Percentiles rank a stretch among this genome's conserved stretches.
Conservation (phyloP, 164 flowering plant genomes). For the Stephania cephalantha region DNA sequence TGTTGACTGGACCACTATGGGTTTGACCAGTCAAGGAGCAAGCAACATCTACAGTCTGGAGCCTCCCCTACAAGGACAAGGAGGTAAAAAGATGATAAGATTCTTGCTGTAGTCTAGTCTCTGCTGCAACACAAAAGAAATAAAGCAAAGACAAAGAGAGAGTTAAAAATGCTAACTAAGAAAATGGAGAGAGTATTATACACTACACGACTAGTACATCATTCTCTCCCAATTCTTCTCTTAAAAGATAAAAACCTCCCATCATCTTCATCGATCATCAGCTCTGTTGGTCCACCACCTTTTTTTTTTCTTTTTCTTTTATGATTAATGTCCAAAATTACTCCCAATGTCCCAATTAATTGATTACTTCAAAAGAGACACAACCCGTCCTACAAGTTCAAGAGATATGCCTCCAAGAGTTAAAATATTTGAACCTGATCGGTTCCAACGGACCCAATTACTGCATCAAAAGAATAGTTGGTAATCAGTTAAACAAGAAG, state of each 20-base stretch:
- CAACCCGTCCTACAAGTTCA: too few relatives aligned
- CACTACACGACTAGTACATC: not conserved
- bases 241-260: not conserved
- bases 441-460: too few relatives aligned
- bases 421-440: too few relatives aligned
- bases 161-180: not conserved
- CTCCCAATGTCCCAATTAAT: too few relatives aligned
- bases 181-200: not conserved
- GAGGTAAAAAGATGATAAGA: conserved; percentile 49
- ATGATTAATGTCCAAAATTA: too few relatives aligned
- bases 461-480: too few relatives aligned
- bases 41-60: conserved; percentile 45
- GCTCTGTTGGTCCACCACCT: not conserved
- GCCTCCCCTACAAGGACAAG: conserved; percentile 46
- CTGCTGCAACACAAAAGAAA: conserved; percentile 16
- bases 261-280: not conserved
- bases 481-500: too few relatives aligned
- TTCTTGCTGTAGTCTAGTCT: conserved; percentile 34
- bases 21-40: not conserved
- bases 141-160: conserved; percentile 9
- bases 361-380: too few relatives aligned
- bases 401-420: too few relatives aligned
- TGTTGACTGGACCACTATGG: not conserved
- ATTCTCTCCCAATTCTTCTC: not conserved
- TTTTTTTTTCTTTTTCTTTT: too few relatives aligned